phyloP scores from a whole-genome alignment of 495 filamentous ascomycete species.

The Tetracladium marchalianum region DNA sequence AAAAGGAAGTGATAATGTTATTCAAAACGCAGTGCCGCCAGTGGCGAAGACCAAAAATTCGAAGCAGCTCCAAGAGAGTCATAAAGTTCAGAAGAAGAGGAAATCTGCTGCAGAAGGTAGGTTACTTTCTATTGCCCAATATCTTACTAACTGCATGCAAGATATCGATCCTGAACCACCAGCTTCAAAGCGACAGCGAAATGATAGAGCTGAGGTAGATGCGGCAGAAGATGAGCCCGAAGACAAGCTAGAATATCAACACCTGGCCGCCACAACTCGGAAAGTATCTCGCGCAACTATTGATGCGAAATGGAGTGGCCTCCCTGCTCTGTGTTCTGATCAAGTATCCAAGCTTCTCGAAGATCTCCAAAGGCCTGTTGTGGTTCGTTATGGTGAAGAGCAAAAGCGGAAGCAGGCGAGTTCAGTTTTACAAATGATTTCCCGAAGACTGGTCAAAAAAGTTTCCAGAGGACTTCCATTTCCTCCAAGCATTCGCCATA shows the following conservation, averaged over 20 bases:
- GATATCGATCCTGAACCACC: too few relatives aligned
- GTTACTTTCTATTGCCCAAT: too few relatives aligned
- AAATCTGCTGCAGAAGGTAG: too few relatives aligned
- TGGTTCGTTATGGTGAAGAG: constrained; percentile 43
- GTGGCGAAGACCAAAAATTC: too few relatives aligned
- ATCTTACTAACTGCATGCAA: too few relatives aligned
- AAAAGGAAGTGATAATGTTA: too few relatives aligned
- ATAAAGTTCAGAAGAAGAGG: too few relatives aligned
- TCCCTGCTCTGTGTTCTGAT: constrained; percentile 39
- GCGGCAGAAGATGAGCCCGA: background rate
- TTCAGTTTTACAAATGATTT: constrained; percentile 23
- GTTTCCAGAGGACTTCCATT: constrained; percentile 37
- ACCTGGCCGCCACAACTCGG: constrained; percentile 10
- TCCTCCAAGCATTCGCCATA: constrained; percentile 34
- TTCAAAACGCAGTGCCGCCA: too few relatives aligned
- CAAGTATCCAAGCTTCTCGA: constrained; percentile 43
- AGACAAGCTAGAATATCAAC: constrained; percentile 11
- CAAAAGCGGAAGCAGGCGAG: constrained; percentile 44
- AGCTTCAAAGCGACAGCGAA: too few relatives aligned
- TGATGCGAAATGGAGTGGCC: constrained; percentile 47
- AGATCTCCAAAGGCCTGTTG: constrained; percentile 44
- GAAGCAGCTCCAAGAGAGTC: too few relatives aligned
- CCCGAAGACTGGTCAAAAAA: constrained; percentile 13
- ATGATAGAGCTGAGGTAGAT: too few relatives aligned
- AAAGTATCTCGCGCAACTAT: constrained; percentile 44